phyloP scores from a whole-genome alignment of 108 stramenopile species.

The Skeletonema marinoi region DNA sequence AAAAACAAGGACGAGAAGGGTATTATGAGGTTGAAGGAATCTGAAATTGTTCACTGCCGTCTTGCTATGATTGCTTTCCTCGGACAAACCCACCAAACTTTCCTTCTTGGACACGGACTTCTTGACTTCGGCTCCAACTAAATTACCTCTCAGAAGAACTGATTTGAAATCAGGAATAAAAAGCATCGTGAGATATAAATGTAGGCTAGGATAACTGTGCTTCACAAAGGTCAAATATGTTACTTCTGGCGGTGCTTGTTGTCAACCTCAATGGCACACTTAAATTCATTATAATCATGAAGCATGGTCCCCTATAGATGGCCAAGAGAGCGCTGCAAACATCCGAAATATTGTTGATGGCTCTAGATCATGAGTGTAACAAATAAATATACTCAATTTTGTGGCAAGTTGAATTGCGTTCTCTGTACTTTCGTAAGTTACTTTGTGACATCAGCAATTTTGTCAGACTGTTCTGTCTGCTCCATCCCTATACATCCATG shows the following conservation, averaged over 20 bases:
- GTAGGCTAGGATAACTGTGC: conserved; percentile 4
- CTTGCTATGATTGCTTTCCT: conserved; percentile 91
- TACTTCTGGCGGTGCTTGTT: neutral
- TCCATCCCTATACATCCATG: too few relatives aligned
- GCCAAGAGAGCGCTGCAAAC: neutral
- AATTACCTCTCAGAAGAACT: neutral
- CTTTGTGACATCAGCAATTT: too few relatives aligned
- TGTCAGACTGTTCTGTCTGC: too few relatives aligned
- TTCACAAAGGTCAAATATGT: conserved; percentile 1
- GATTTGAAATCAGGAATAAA: neutral
- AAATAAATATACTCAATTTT: neutral
- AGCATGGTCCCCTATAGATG: neutral
- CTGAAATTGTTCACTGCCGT: conserved; percentile 87
- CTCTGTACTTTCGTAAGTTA: too few relatives aligned
- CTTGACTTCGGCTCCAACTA: conserved; percentile 39
- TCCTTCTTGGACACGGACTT: conserved; percentile 81
- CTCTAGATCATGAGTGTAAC: neutral
- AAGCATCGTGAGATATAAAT: neutral
- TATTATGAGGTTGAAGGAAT: conserved; percentile 50
- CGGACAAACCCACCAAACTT: conserved; percentile 84
- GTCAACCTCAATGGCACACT: neutral
- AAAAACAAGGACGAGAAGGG: conserved; percentile 49
- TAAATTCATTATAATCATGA: neutral
- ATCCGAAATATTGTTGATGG: neutral
- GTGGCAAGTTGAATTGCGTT: neutral